Conservation (phyloP, 1,284 basidiomycete genomes). For the Tausonia pullulans region DNA sequence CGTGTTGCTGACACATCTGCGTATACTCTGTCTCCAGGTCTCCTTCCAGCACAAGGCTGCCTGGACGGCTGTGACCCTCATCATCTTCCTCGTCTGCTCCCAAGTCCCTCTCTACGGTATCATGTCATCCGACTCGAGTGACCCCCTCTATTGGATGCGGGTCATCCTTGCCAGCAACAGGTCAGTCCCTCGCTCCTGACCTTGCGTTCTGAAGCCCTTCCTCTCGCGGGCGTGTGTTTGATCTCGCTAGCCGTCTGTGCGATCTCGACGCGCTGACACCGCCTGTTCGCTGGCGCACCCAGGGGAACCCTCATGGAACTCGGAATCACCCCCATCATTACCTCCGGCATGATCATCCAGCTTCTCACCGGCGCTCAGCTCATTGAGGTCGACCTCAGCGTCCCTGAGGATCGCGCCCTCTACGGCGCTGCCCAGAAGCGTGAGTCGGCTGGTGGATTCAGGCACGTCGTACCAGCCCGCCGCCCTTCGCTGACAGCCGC, state of each 20-base stretch:
- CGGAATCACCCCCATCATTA: conserved; percentile 94
- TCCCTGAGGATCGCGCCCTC: conserved; percentile 93
- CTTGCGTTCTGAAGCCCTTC: background rate
- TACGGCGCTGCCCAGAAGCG: conserved; percentile 96
- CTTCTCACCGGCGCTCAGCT: conserved; percentile 93
- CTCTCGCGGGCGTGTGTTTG: background rate
- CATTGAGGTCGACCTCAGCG: conserved; percentile 91
- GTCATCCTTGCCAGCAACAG: conserved; percentile 94
- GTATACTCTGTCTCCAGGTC: conserved; percentile 43
- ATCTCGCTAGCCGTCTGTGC: background rate
- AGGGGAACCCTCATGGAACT: conserved; percentile 97
- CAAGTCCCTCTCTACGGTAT: conserved; percentile 95
- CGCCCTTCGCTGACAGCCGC: conserved; percentile 14
- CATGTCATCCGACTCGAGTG: conserved; percentile 94
- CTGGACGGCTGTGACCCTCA: conserved; percentile 94
- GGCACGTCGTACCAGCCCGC: background rate
- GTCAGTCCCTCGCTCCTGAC: background rate
- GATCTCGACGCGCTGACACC: background rate
- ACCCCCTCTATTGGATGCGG: conserved; percentile 99
- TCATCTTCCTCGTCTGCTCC: conserved; percentile 95
- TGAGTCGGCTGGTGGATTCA: conserved; percentile 38
- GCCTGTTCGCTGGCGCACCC: background rate
- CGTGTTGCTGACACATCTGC: too few species aligned
- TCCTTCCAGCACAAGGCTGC: conserved; percentile 92
- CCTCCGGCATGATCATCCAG: conserved; percentile 99